phyloP scores from a whole-genome alignment of 2,329 filamentous ascomycete species.

The Ustulina deusta region DNA sequence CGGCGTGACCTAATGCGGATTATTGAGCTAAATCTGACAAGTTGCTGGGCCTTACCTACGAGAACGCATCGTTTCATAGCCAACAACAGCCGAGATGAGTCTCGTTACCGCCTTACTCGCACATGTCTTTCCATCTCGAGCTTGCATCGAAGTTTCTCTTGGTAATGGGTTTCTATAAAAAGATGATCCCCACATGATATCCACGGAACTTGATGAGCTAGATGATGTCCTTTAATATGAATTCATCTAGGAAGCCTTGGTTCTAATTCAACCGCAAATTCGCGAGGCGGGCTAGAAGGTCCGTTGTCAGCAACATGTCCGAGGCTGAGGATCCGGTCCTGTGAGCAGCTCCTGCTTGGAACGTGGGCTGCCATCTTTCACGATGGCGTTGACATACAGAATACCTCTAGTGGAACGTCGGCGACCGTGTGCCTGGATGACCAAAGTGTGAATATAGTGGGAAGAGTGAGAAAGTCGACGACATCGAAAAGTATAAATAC shows the following conservation, averaged over 20 bases:
- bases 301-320: constrained; percentile 39
- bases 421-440: constrained; percentile 23
- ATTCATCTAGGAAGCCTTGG: constrained; percentile 57
- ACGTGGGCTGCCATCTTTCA: constrained; percentile 28
- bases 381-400: constrained; percentile 40
- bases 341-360: constrained; percentile 41
- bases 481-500: constrained; percentile 45
- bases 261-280: constrained; percentile 58
- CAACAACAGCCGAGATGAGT: constrained; percentile 17
- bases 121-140: constrained; percentile 29
- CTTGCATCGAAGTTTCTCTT: constrained; percentile 34
- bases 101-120: constrained; percentile 28
- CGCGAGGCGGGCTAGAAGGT: constrained; percentile 48
- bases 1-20: constrained; percentile 33
- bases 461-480: constrained; percentile 17
- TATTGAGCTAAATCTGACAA: constrained; percentile 25
- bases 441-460: constrained; percentile 10
- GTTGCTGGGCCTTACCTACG: constrained; percentile 6
- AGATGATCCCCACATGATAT: constrained; percentile 41
- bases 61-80: constrained; percentile 1
- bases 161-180: constrained; percentile 49
- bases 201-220: constrained; percentile 44
- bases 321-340: constrained; percentile 42
- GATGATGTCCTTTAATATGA: constrained; percentile 55
- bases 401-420: constrained; percentile 21